Percentiles rank a stretch among this genome's conserved stretches.
Evolutionary conservation across 2,329 filamentous ascomycete genomes (phyloP).

Genomic region (Trichoderma arundinaceum): DNA sequence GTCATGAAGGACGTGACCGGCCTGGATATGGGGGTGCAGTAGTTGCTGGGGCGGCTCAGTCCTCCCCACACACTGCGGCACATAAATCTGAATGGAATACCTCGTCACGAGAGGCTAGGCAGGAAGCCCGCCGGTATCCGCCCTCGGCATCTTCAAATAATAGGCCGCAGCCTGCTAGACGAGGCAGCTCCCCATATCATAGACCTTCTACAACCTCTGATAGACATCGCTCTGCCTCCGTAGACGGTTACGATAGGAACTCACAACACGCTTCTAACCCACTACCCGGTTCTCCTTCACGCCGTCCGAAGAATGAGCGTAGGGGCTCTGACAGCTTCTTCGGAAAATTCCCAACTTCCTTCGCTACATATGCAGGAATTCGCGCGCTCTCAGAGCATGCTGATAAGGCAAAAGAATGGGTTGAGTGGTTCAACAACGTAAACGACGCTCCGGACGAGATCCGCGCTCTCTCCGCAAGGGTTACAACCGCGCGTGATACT

Average conservation of each 20-base stretch:
- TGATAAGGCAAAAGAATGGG: constrained; percentile 44
- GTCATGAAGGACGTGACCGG: constrained; percentile 10
- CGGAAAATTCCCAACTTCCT: constrained; percentile 35
- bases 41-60: constrained; percentile 9
- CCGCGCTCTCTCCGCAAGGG: constrained; percentile 38
- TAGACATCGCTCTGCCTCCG: constrained; percentile 16
- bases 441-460: constrained; percentile 44
- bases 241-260: constrained; percentile 17
- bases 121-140: constrained; percentile 16
- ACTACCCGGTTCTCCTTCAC: not conserved
- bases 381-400: constrained; percentile 40
- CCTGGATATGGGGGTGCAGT: constrained; percentile 1
- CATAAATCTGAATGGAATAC: constrained; percentile 5
- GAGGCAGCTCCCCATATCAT: constrained; percentile 24
- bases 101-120: constrained; percentile 22
- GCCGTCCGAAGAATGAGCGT: constrained; percentile 20
- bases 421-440: constrained; percentile 43
- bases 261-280: constrained; percentile 13
- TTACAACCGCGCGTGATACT: constrained; percentile 41
- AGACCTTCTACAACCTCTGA: constrained; percentile 4
- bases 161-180: constrained; percentile 30
- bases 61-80: not conserved
- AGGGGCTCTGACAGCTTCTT: constrained; percentile 27
- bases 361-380: constrained; percentile 40
- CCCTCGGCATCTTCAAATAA: constrained; percentile 34